Conservation (phyloP, 140 eudicot genomes). For the Stevia rebaudiana region DNA sequence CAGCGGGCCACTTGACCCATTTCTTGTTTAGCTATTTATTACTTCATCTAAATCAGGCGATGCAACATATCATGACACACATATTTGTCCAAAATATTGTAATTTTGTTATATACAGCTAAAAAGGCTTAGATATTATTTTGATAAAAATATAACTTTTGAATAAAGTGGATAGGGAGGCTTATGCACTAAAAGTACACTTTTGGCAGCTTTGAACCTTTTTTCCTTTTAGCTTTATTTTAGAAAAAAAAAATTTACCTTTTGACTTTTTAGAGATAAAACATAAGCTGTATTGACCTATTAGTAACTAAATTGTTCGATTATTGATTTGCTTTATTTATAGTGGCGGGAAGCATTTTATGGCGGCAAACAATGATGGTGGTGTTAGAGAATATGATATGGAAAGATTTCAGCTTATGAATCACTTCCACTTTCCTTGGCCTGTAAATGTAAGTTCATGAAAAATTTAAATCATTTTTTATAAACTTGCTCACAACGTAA, state of each 20-base stretch:
- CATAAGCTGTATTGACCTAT: background rate
- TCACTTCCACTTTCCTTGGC: slow-evolving; percentile 78
- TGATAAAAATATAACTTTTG: background rate
- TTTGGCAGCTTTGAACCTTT: background rate
- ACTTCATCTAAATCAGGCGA: too few species aligned
- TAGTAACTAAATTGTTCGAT: background rate
- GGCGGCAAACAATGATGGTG: slow-evolving; percentile 79
- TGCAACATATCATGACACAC: too few species aligned
- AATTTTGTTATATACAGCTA: background rate
- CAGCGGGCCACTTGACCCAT: too few species aligned
- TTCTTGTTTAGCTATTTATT: too few species aligned
- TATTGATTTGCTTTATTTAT: slow-evolving; percentile 15
- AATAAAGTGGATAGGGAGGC: background rate
- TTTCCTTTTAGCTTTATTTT: background rate
- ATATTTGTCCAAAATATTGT: too few species aligned
- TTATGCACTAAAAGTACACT: background rate
- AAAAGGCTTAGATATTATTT: background rate
- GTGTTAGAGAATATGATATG: slow-evolving; percentile 80
- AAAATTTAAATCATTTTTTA: background rate
- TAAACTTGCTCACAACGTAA: background rate
- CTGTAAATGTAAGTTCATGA: slow-evolving; percentile 69
- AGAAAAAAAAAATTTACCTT: background rate
- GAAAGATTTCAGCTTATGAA: slow-evolving; percentile 76
- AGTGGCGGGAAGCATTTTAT: slow-evolving; percentile 73
- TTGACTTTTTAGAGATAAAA: background rate